Evolutionary conservation across 1,284 basidiomycete genomes (phyloP), one percentile per base, ranked within the genome.

Genomic region (Puccinia horiana): DNA sequence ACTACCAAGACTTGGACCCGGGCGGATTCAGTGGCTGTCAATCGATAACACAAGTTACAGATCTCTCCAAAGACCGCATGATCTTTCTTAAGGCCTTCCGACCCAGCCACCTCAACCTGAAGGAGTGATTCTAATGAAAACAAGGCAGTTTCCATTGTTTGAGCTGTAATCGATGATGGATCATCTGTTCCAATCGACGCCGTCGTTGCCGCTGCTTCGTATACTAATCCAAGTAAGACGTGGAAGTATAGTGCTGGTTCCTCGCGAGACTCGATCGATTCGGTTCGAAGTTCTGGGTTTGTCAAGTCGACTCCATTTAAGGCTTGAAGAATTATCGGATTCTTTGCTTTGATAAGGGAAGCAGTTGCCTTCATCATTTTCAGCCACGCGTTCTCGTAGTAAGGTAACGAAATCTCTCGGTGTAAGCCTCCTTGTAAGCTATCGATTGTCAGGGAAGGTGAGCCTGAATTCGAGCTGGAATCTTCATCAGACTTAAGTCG

Each of bases 341-440:
- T 93, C 58, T 90, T 89, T 1, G 89, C 88, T 82, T 92, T 90
- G 91, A 98, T 93, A 1, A 92, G 90, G 1, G 91, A 92, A 0
- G 94, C 92, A 0, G 96, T 90, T 2, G 97, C 97, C 84, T 95
- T 92, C 4, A 99, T 88, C 83, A 98, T 93, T 77, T 91, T 90
- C 0, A 92, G 89, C 92, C 95, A 97, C 0, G 95, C 90, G 47
- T 91, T 90, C 49, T 92, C 89, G 85, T 97, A 98, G 86, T 96
- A 97, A 93, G 95, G 96, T 65, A 98, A 88, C 2, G 97, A 88
- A 4, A 97, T 93, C 84, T 97, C 95, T 84, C 93, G 92, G 2
- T 94, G 94, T 20, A 98, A 89, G 74, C 92, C 95, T 9, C 93
- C 92, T 85, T 94, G 94, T 3, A 93, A 92, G 1, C 92, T 91